Base-by-base conservation (phyloP, 257 asterid genomes). In the Leonotis leonurus region DNA sequence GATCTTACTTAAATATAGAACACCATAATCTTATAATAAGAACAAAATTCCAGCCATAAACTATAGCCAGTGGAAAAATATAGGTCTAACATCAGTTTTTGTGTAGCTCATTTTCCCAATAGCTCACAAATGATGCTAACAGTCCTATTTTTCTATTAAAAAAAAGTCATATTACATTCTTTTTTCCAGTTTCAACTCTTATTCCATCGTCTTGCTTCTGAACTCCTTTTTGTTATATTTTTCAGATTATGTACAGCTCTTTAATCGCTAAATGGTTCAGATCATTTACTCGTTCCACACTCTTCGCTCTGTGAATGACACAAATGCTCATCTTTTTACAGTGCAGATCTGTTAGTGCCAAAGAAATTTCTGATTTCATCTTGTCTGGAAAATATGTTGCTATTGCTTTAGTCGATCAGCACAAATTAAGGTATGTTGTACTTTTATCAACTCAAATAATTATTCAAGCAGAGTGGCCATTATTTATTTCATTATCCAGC, bases 381-480 rank as follows among this genome's bases (percentile, higher is more conserved):
- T 65, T 79, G 77, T 83, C 97, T 40, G 93, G 95, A 72, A 87
- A 83, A 35, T 85, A 77, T 72, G 72, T 87, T 70, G 96, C 76
- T 40, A 88, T 90, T 68, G 94, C 95, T 70, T 76, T 90, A 60
- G 95, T 87, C 50, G 97, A 90, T 81, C 96, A 90, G 56, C 78
- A 82, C 66, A 83, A 81, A 65, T 62, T 90, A 68, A 85, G 97
- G 97, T 90, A 69, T 22, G 64, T 6, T 59, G 17, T 51, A 24
- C 41, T 10, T 68, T 49, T 27, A 41, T 49, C 61, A 58, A 16
- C 43, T 56, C 8, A 5, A 32, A 32, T 25, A 39, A 32, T 43
- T 62, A 45, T 53, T 33, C 27, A 13, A 52, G 64, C 33, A 50
- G 18, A 17, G 11, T 56, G 2, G 26, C 21, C 43, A 25, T 52